These are phyloP conservation scores for Botrytis hyacinthi DNA, from an alignment of 2,329 filamentous ascomycete genomes.

Conservation along the genomic window DNA sequence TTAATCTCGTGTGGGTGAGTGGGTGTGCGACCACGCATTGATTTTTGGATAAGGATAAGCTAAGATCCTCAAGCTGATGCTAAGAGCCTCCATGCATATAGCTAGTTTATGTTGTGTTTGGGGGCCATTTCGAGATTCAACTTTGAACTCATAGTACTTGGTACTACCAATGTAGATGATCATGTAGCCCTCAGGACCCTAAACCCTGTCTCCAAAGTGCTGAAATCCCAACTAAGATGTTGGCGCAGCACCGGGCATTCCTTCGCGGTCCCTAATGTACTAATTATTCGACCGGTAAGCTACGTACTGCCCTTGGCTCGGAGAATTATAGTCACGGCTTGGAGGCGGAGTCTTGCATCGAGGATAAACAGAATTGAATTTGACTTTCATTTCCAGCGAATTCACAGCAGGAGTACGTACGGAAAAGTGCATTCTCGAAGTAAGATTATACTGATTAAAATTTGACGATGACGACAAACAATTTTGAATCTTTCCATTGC, in stretches of 20 bases:
- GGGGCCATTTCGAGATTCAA: background rate
- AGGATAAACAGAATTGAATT: background rate
- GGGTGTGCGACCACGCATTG: slow-evolving; percentile 2
- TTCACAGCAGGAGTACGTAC: background rate
- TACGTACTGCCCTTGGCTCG: background rate
- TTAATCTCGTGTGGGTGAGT: background rate
- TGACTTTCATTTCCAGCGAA: background rate
- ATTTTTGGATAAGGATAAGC: slow-evolving; percentile 3
- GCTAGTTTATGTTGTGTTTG: background rate
- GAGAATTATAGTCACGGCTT: background rate
- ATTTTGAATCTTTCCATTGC: background rate
- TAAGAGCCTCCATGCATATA: slow-evolving; percentile 13
- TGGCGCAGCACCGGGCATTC: slow-evolving; percentile 12
- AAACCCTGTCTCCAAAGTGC: background rate
- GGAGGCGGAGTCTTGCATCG: background rate
- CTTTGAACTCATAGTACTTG: background rate
- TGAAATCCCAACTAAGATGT: slow-evolving; percentile 1
- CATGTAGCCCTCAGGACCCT: background rate
- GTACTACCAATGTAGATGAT: background rate
- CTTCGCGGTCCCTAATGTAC: slow-evolving; percentile 2
- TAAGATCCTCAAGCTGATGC: slow-evolving; percentile 2
- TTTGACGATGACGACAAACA: background rate
- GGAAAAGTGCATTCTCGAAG: background rate
- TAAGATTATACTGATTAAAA: background rate
- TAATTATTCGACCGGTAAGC: slow-evolving; percentile 3